These are phyloP conservation scores for Grammothele lineata DNA, from an alignment of 768 basidiomycete species.

Conservation along the genomic window DNA sequence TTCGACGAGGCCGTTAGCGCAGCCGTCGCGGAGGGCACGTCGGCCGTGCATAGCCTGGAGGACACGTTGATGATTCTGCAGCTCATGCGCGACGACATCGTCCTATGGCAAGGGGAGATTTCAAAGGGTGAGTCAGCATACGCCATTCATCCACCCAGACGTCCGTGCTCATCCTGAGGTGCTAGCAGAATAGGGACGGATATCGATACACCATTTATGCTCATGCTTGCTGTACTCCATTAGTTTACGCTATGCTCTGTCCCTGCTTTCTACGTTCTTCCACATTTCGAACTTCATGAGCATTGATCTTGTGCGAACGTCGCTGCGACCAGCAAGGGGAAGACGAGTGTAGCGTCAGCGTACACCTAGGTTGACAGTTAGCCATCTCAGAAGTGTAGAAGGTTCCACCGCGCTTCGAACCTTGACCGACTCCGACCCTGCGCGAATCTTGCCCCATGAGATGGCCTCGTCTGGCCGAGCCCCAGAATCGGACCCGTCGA, in stretches of 20 bases:
- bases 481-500: slow-evolving; percentile 97
- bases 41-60: slow-evolving; percentile 48
- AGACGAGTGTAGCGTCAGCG: slow-evolving; percentile 96
- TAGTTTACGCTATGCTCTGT: too few species aligned
- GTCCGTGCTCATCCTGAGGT: too few species aligned
- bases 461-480: slow-evolving; percentile 97
- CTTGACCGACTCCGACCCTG: slow-evolving; percentile 79
- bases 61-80: slow-evolving; percentile 85
- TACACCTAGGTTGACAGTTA: slow-evolving; percentile 47
- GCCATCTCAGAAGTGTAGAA: background rate
- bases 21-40: slow-evolving; percentile 15
- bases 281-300: background rate
- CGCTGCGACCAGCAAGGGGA: slow-evolving; percentile 91
- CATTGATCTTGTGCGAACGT: slow-evolving; percentile 62
- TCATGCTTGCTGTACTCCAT: too few species aligned
- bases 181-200: too few species aligned
- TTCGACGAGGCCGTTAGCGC: slow-evolving; percentile 81
- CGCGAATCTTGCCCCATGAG: slow-evolving; percentile 97
- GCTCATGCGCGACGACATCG: slow-evolving; percentile 77
- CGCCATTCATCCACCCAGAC: too few species aligned
- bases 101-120: slow-evolving; percentile 82
- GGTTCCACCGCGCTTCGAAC: slow-evolving; percentile 30
- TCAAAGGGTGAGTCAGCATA: slow-evolving; percentile 2
- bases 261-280: background rate
- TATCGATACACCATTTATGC: too few species aligned